Base-by-base conservation (phyloP, 192 early-diverging fungal genomes). In the Funneliformis mosseae region DNA sequence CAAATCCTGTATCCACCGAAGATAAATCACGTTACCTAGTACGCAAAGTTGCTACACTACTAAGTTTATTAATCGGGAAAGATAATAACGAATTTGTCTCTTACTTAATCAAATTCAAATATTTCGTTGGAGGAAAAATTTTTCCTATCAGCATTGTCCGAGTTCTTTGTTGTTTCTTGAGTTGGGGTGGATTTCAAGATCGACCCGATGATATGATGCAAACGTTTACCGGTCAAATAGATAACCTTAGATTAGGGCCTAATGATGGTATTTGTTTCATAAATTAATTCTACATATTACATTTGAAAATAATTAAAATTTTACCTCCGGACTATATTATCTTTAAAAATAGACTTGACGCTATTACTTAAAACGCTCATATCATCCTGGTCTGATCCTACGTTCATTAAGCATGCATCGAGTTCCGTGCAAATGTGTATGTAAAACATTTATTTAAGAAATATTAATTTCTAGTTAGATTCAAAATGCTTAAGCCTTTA, bases 161-260 rank as follows among this genome's bases (percentile, higher is more conserved):
- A 59, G 78, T 79, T 42, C n/a, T 79, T 14, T 71, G 68, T 42
- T 79, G 78, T 61, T 79, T 69, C 60, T 71, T 69, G 48, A 71
- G 68, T 41, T 79, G 67, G 78, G 68, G 68, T 12, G 21, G 18
- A 9, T 8, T 43, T 39, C 50, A 62, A 23, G 38, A 66, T 41
- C 14, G 66, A 25, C 2, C 5, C 33, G n/a, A 42, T 77, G 50
- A 66, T 77, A 27, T 28, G 11, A 21, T 64, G 3, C n/a, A 10
- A 23, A 27, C 11, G 27, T 12, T 27, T 28, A 11, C 5, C 12
- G 25, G 23, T 12, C n/a, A 27, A 64, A 64, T 8, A 64, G 27
- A 27, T 8, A 73, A 73, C 45, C 25, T 72, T 25, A 64, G 45
- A 27, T 64, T 66, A 45, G 28, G 18, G 12, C 6, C 46, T 23